Base-by-base conservation (phyloP, 768 basidiomycete species). In the Serendipita sp. region DNA sequence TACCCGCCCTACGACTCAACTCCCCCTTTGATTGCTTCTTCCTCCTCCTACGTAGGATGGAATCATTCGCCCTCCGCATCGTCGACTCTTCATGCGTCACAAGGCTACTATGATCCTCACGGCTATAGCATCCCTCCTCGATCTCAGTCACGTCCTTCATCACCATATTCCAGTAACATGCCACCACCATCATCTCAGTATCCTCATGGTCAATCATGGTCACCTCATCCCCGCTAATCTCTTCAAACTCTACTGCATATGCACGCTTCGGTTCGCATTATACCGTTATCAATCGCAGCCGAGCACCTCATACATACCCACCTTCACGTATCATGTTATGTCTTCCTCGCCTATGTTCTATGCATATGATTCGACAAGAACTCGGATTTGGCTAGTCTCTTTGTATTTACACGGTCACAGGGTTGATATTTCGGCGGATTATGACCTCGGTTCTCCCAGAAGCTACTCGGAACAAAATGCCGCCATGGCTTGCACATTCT, bases 71-170 rank as follows among this genome's bases (percentile, higher is more conserved):
- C 45, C 45, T 48, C 45, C n/a, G 45, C 45, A 48, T 48, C 45
- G 7, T 28, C 45, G 45, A 28, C 45, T 48, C 45, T 48, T n/a
- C n/a, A 48, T 48, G 38, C 38, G 14, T 38, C 38, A 38, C 45
- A 48, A 48, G n/a, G 45, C 53, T 58, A 58, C n/a, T 58, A 58
- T 34, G 53, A 58, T 58, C 53, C 24, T 13, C 20, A 58, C 24
- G 33, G 11, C 9, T 58, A 58, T 33, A 11, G 17, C 17, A 22
- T 58, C n/a, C 26, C 26, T 31, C 24, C 24, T 34, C 17, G 24
- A 34, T n/a, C 26, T 34, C 53, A 34, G 13, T 34, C 24, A 34
- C 53, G 53, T 11, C 30, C 53, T 33, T n/a, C 20, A 9, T 58
- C 53, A n/a, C 53, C 53, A 26, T 34, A 58, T 58, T 58, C 53